phyloP scores from a whole-genome alignment of 805 yeast species.

The Scheffersomyces coipomensis region DNA sequence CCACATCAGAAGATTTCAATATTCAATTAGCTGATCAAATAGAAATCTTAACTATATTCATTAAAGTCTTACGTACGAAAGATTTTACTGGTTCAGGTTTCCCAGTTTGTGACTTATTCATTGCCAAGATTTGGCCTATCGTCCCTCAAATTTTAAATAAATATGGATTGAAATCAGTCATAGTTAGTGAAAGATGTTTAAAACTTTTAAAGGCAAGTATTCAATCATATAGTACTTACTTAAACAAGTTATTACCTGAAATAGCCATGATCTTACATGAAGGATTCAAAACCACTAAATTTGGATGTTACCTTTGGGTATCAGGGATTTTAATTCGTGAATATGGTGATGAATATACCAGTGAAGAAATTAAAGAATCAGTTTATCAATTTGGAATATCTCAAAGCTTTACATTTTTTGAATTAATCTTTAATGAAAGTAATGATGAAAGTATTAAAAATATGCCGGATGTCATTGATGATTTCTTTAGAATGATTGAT shows the following conservation, averaged over 20 bases:
- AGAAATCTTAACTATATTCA: conserved; percentile 63
- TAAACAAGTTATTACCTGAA: conserved; percentile 58
- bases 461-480: conserved; percentile 75
- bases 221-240: conserved; percentile 56
- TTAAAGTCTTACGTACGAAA: conserved; percentile 53
- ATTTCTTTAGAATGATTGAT: conserved; percentile 76
- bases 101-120: conserved; percentile 54
- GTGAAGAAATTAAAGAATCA: conserved; percentile 50
- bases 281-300: conserved; percentile 67
- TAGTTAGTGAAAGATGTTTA: conserved; percentile 71
- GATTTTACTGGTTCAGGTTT: conserved; percentile 34
- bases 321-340: conserved; percentile 80
- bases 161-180: conserved; percentile 52
- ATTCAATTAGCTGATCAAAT: conserved; percentile 65
- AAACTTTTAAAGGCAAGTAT: conserved; percentile 67
- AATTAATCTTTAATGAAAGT: conserved; percentile 26
- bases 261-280: conserved; percentile 65
- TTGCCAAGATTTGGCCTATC: conserved; percentile 59
- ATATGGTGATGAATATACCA: conserved; percentile 55
- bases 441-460: conserved; percentile 28
- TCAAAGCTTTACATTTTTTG: conserved; percentile 61
- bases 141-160: conserved; percentile 46
- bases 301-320: conserved; percentile 88
- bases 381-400: conserved; percentile 74
- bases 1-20: conserved; percentile 29